Percentiles rank a stretch among this genome's conserved stretches.
Conservation (phyloP, 2,329 filamentous ascomycete species). For the Exophiala alcalophila region DNA sequence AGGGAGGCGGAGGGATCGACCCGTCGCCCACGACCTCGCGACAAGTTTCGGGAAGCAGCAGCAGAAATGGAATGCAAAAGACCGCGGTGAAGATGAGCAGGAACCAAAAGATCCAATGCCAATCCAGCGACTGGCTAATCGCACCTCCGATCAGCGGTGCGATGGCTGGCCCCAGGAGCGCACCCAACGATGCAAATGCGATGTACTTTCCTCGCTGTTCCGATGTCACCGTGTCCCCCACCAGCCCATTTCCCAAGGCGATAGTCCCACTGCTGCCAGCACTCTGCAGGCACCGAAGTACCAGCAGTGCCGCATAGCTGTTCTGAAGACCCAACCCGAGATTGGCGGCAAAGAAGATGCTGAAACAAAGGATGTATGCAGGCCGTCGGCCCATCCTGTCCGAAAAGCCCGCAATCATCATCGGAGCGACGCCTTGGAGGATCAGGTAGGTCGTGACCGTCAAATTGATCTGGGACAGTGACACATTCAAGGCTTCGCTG, state of each 20-base stretch:
- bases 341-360: slow-evolving; percentile 44
- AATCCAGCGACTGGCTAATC: slow-evolving; percentile 48
- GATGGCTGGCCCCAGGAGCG: slow-evolving; percentile 45
- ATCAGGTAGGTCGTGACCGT: slow-evolving; percentile 41
- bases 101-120: slow-evolving; percentile 55
- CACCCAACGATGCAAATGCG: slow-evolving; percentile 35
- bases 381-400: slow-evolving; percentile 51
- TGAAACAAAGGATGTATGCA: slow-evolving; percentile 48
- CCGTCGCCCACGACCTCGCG: slow-evolving; percentile 41
- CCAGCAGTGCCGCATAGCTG: slow-evolving; percentile 38
- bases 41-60: slow-evolving; percentile 39
- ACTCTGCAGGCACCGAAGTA: slow-evolving; percentile 45
- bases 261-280: slow-evolving; percentile 43
- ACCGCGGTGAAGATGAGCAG: slow-evolving; percentile 47
- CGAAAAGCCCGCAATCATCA: slow-evolving; percentile 50
- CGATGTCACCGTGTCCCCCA: slow-evolving; percentile 42
- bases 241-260: slow-evolving; percentile 41
- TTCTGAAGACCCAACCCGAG: slow-evolving; percentile 41
- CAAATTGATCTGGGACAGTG: slow-evolving; percentile 27
- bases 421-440: slow-evolving; percentile 53
- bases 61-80: slow-evolving; percentile 28
- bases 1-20: slow-evolving; percentile 36
- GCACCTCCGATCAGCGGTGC: slow-evolving; percentile 53
- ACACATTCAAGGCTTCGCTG: slow-evolving; percentile 5
- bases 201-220: slow-evolving; percentile 44